Conservation (phyloP, 164 flowering plant species). For the Dillenia turbinata region DNA sequence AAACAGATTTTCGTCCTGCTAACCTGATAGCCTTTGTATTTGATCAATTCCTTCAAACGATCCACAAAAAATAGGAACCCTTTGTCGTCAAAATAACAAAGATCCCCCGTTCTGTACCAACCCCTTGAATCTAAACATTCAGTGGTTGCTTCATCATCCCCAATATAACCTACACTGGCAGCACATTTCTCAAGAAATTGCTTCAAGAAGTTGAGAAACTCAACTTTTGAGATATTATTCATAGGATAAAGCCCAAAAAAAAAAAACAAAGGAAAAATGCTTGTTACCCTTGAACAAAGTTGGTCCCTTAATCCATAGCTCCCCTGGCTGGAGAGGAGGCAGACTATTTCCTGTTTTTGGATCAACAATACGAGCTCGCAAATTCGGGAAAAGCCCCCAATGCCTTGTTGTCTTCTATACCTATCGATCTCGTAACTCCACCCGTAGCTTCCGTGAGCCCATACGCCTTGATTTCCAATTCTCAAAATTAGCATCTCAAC, state of each 20-base stretch:
- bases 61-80: slow-evolving; percentile 19
- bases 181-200: too few relatives aligned
- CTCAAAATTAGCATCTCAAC: too few relatives aligned
- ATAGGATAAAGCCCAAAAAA: too few relatives aligned
- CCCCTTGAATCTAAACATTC: slow-evolving; percentile 12
- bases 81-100: slow-evolving; percentile 19
- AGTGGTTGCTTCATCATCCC: slow-evolving; percentile 16
- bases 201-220: too few relatives aligned
- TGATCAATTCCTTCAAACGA: slow-evolving; percentile 17
- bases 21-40: slow-evolving; percentile 28
- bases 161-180: slow-evolving; percentile 13
- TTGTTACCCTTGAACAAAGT: slow-evolving; percentile 24
- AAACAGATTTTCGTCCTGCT: too few relatives aligned
- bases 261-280: too few relatives aligned
- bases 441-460: too few relatives aligned
- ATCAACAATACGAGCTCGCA: slow-evolving; percentile 24
- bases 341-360: slow-evolving; percentile 9
- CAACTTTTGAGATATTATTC: too few relatives aligned
- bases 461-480: too few relatives aligned
- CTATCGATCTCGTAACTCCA: too few relatives aligned
- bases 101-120: slow-evolving; percentile 23
- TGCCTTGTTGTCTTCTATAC: slow-evolving; percentile 3
- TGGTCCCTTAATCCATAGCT: slow-evolving; percentile 30
- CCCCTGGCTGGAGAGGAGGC: slow-evolving; percentile 27
- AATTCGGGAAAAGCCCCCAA: slow-evolving; percentile 9